Percentiles rank a stretch among this genome's conserved stretches.
Conservation (phyloP, 164 flowering plant species). For the Pachysandra terminalis region DNA sequence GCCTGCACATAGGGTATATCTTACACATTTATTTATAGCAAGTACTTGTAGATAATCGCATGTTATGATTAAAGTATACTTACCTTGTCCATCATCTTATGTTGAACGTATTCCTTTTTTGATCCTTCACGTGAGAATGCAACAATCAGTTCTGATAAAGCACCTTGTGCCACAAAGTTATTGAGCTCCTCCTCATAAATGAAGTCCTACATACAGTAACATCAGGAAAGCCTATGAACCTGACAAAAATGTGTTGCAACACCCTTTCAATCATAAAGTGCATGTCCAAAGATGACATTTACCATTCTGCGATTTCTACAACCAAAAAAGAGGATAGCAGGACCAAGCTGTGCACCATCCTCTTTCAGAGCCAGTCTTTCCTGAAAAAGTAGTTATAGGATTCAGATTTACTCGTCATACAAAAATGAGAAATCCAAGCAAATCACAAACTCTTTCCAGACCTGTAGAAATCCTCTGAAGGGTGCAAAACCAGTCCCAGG, state of each 20-base stretch:
- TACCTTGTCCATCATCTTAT: slow-evolving; percentile 82
- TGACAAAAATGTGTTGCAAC: neutral
- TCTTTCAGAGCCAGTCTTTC: slow-evolving; percentile 74
- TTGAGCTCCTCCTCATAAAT: slow-evolving; percentile 87
- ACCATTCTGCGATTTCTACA: slow-evolving; percentile 87
- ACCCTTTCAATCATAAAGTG: neutral
- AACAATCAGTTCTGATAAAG: slow-evolving; percentile 64
- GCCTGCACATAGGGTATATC: slow-evolving; percentile 41
- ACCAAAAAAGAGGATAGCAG: slow-evolving; percentile 83
- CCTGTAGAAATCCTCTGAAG: slow-evolving; percentile 69
- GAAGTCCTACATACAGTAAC: slow-evolving; percentile 51
- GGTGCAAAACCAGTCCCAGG: slow-evolving; percentile 86
- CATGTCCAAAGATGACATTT: neutral
- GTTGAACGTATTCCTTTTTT: slow-evolving; percentile 87
- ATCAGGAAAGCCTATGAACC: neutral
- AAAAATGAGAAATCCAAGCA: neutral
- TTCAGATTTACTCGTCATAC: neutral
- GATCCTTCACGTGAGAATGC: slow-evolving; percentile 94
- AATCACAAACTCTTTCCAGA: slow-evolving; percentile 5
- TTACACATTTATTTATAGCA: neutral
- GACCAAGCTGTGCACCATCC: slow-evolving; percentile 67
- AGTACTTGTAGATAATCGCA: neutral
- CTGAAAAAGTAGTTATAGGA: slow-evolving; percentile 31
- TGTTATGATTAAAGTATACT: slow-evolving; percentile 4
- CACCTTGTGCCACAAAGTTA: slow-evolving; percentile 61